These are phyloP conservation scores for Starmerella powellii DNA, from an alignment of 805 yeast genomes.

Conservation along the genomic window DNA sequence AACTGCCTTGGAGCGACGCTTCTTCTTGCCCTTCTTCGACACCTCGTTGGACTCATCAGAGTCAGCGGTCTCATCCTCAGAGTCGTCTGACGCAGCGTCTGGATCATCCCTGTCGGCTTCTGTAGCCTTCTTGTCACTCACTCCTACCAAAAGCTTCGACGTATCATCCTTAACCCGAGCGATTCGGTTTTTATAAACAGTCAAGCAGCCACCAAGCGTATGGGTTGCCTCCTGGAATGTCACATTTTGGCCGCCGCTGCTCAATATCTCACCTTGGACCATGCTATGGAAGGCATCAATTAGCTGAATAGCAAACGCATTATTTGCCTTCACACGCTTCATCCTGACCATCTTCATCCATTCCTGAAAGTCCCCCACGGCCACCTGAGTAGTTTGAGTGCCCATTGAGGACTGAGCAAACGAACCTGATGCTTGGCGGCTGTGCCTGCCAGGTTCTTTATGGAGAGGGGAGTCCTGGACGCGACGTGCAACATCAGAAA, in stretches of 20 bases:
- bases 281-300: constrained; percentile 86
- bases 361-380: constrained; percentile 42
- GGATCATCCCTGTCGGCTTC: constrained; percentile 12
- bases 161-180: constrained; percentile 89
- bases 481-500: constrained; percentile 15
- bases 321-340: constrained; percentile 69
- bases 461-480: constrained; percentile 14
- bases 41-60: constrained; percentile 14
- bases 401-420: background rate
- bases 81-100: constrained; percentile 17
- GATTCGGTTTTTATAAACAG: constrained; percentile 79
- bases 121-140: constrained; percentile 24
- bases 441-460: background rate
- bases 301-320: constrained; percentile 82
- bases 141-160: constrained; percentile 66
- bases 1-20: background rate
- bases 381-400: background rate
- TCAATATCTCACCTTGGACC: constrained; percentile 28
- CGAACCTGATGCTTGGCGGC: background rate
- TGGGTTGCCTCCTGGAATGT: constrained; percentile 87
- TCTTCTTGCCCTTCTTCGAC: constrained; percentile 12
- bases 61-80: constrained; percentile 15
- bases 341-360: constrained; percentile 69
- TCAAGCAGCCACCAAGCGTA: constrained; percentile 87
- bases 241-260: constrained; percentile 60